Conservation (phyloP, 345 rosid genomes). For the Lumnitzera racemosa region DNA sequence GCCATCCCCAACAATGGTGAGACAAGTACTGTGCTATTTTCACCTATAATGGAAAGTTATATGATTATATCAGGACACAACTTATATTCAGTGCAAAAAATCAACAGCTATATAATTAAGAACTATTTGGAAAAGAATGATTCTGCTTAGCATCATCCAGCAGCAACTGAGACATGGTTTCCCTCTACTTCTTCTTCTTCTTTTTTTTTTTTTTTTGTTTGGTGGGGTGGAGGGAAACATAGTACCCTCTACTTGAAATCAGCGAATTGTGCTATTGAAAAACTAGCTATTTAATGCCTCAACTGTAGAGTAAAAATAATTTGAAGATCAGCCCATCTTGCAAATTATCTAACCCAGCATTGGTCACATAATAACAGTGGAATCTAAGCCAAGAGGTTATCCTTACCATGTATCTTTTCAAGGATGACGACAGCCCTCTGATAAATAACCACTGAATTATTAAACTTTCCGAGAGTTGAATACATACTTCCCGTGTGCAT, state of each 20-base stretch:
- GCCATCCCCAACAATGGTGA: conserved; percentile 74
- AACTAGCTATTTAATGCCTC: too few species aligned
- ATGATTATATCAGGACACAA: neutral
- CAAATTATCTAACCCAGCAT: neutral
- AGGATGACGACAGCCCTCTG: conserved; percentile 42
- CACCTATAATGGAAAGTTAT: conserved; percentile 31
- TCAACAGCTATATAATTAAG: neutral
- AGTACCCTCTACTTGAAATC: too few species aligned
- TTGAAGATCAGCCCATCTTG: too few species aligned
- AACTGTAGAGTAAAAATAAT: too few species aligned
- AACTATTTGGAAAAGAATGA: neutral
- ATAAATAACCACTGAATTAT: conserved; percentile 47
- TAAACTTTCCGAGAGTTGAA: conserved; percentile 56
- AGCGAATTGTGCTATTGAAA: too few species aligned
- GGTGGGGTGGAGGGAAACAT: too few species aligned
- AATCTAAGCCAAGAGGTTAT: neutral
- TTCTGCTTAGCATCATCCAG: too few species aligned
- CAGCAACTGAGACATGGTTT: too few species aligned
- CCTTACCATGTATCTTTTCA: conserved; percentile 54
- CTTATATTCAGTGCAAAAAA: neutral
- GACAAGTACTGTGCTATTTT: conserved; percentile 45
- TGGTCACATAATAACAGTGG: neutral
- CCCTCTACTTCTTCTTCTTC: too few species aligned
- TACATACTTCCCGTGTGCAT: conserved; percentile 80
- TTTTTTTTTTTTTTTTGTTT: too few species aligned